Evolutionary conservation across 2,329 filamentous ascomycete genomes (phyloP), one percentile per base, ranked within the genome.

Genomic region (Colletotrichum lentis): DNA sequence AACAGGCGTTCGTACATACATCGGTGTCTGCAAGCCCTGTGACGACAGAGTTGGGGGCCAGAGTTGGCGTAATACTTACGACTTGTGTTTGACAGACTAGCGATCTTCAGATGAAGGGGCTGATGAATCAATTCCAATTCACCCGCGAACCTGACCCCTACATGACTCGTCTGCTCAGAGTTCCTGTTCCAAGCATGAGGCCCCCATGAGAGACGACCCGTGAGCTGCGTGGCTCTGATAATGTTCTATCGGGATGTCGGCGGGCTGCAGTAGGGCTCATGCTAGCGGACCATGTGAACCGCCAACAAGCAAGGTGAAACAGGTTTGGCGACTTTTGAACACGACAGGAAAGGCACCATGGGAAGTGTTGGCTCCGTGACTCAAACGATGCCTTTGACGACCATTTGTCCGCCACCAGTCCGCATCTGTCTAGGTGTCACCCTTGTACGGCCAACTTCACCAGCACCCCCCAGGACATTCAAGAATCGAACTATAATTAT

Each of bases 121-220:
- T n/a, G 47, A 37, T 47, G 22, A 59, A 54, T 59, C 53, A 46
- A 20, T 10, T 62, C 49, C 47, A 16, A n/a, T 4, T 22, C 31
- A 10, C 5, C 53, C 31, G 50, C 54, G 54, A 64, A 50, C 49
- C 65, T 56, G 62, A 65, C 55, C 60, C 55, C 52, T n/a, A 55
- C 24, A 54, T 24, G 43, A 60, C 50, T 41, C 61, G 65, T 61
- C 54, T 55, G 63, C 37, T 39, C 61, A 65, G 56, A 68, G 60
- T 65, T 68, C 65, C 61, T 68, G 61, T 68, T 68, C 61, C 65
- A 65, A 61, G 43, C 65, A 31, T 55, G 49, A 31, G 43, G 65
- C 8, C 49, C 49, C 24, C n/a, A 50, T 35, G 50, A 27, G 55
- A 59, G 65, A 68, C 49, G 65, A 56, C 44, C 55, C 43, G 43